A percentile compares a stretch with the other conserved stretches of the same genome.
phyloP scores from a whole-genome alignment of 257 asterid species.

The Orobanche coerulescens region DNA sequence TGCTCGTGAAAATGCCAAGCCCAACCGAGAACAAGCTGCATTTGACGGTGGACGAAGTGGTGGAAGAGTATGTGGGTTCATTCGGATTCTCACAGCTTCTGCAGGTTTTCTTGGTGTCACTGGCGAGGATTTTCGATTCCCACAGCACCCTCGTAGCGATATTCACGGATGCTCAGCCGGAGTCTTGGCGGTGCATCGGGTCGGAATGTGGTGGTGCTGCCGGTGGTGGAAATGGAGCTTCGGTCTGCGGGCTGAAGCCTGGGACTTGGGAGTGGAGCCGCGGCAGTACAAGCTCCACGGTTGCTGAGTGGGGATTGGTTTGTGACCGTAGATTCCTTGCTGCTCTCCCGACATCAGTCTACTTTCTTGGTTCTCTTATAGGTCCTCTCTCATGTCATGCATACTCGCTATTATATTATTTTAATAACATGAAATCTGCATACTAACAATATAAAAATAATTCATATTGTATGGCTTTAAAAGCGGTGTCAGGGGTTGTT shows the following conservation, averaged over 20 bases:
- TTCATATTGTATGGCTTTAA: not conserved
- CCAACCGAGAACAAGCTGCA: conserved; percentile 26
- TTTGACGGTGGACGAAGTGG: conserved; percentile 49
- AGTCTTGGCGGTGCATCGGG: conserved; percentile 41
- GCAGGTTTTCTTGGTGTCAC: conserved; percentile 51
- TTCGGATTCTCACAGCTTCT: conserved; percentile 53
- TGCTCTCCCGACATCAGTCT: conserved; percentile 54
- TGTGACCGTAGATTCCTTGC: conserved; percentile 54
- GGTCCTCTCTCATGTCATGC: conserved; percentile 36
- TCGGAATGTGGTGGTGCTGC: conserved; percentile 18
- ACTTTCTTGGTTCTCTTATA: conserved; percentile 54
- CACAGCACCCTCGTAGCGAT: conserved; percentile 51
- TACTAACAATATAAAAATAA: not conserved
- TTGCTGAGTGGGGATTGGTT: conserved; percentile 58
- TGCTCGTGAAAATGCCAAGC: conserved; percentile 20
- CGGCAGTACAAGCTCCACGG: conserved; percentile 41
- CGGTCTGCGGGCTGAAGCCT: conserved; percentile 40
- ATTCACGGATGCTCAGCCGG: conserved; percentile 50
- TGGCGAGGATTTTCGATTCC: conserved; percentile 51
- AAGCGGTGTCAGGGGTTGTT: too few relatives aligned
- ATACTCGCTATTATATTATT: not conserved
- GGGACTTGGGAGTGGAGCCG: conserved; percentile 60
- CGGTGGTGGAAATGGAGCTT: conserved; percentile 15
- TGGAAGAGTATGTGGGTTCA: conserved; percentile 52
- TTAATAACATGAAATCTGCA: conserved; percentile 6